Conservation (phyloP, 306 rosid genomes). For the Lathyrus aphaca region DNA sequence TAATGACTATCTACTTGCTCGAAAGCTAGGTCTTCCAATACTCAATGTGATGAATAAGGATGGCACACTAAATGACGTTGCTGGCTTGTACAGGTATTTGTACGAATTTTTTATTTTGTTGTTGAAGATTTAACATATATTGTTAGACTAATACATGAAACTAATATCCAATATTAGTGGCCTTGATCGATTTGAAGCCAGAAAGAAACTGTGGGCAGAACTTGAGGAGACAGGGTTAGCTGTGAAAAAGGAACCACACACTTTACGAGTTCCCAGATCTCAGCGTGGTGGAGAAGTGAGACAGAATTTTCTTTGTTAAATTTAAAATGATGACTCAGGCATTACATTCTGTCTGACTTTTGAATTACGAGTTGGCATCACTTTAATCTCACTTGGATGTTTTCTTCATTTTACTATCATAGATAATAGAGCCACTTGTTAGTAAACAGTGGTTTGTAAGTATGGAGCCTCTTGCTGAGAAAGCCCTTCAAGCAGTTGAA, state of each 20-base stretch:
- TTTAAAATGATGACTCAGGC: conserved; percentile 24
- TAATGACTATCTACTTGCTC: conserved; percentile 88
- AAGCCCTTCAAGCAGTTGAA: conserved; percentile 82
- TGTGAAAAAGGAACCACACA: conserved; percentile 87
- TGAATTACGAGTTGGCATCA: conserved; percentile 24
- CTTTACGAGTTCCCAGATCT: conserved; percentile 91
- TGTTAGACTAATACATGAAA: conserved; percentile 39
- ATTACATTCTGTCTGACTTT: too few species aligned
- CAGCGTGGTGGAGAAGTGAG: conserved; percentile 99
- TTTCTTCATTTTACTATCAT: conserved; percentile 39
- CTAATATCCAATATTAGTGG: conserved; percentile 59
- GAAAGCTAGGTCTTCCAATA: conserved; percentile 96
- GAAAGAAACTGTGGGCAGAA: conserved; percentile 91
- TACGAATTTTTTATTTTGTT: conserved; percentile 20
- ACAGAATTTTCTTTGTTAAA: conserved; percentile 20
- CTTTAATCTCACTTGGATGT: conserved; percentile 18
- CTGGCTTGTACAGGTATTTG: conserved; percentile 82
- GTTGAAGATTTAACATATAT: conserved; percentile 25
- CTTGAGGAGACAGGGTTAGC: conserved; percentile 90
- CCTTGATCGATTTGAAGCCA: conserved; percentile 95
- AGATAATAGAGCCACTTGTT: conserved; percentile 95
- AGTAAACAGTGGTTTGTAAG: conserved; percentile 98
- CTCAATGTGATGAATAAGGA: conserved; percentile 98
- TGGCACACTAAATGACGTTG: conserved; percentile 88
- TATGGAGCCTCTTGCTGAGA: conserved; percentile 95